Evolutionary conservation across 345 rosid species (phyloP), one percentile per base, ranked within the genome.

Genomic region (Eucalyptus leucophloia): DNA sequence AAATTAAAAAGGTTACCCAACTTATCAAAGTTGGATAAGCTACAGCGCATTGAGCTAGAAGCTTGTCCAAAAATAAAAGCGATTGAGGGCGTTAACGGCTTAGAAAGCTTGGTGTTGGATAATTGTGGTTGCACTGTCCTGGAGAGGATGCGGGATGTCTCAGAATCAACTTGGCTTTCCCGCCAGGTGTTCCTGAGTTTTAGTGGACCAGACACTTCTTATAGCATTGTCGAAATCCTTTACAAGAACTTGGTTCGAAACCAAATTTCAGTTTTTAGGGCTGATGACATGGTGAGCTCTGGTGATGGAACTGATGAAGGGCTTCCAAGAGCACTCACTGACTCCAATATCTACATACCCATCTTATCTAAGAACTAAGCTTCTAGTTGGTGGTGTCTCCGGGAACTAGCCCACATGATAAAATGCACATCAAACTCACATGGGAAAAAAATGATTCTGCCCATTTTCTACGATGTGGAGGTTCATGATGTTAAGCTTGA

Each of bases 241-340:
- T 54, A 42, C 49, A 19, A 88, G 37, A 21, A 1, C 14, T 2
- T 88, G 9, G 12, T 42, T 7, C 56, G 0, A 1, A n/a, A 34
- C 3, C 69, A 45, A 24, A 15, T 88, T 13, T 86, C 11, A 2
- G 87, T 81, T 18, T 19, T 44, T 2, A 0, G 15, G 5, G 86
- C 18, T 10, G 69, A 42, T 37, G 89, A 81, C 45, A 14, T 6
- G 0, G 0, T 28, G 53, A 45, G 77, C 19, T 12, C 3, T 10
- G n/a, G 87, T 13, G 89, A 88, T 3, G 60, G 54, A 45, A 81
- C 6, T 4, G 0, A 1, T 0, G 53, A 53, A 7, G 44, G 2
- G 81, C 12, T n/a, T 65, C 77, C 21, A 2, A 2, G 0, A 0
- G 37, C 15, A 50, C 19, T 50, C 1, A 0, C 1, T 1, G 1